These are phyloP conservation scores for Agaricus subrufescens DNA, from an alignment of 768 basidiomycete genomes.

Conservation along the genomic window DNA sequence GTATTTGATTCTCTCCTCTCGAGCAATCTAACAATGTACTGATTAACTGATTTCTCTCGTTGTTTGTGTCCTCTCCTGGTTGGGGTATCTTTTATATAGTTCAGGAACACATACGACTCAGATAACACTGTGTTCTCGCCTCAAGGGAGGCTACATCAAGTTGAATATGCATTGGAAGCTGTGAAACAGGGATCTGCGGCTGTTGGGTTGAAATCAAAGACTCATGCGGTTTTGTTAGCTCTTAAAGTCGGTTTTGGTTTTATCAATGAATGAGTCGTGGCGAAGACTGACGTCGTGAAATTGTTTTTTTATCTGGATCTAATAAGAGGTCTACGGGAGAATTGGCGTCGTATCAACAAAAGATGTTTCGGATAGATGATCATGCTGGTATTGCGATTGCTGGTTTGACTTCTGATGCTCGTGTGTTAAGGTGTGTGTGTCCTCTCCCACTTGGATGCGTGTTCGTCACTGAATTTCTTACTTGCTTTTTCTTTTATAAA, in stretches of 20 bases:
- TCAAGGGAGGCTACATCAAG: slow-evolving; percentile 94
- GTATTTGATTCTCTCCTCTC: too few species aligned
- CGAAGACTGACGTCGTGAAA: too few species aligned
- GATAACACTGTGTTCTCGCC: slow-evolving; percentile 98
- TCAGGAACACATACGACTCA: slow-evolving; percentile 96
- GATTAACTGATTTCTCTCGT: too few species aligned
- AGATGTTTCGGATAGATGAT: slow-evolving; percentile 99
- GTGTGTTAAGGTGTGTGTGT: slow-evolving; percentile 79
- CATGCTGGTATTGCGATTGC: slow-evolving; percentile 99
- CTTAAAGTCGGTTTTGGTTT: slow-evolving; percentile 63
- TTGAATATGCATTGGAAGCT: slow-evolving; percentile 98
- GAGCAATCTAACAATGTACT: too few species aligned
- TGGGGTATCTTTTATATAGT: slow-evolving; percentile 36
- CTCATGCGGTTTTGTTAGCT: slow-evolving; percentile 87
- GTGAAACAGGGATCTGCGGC: slow-evolving; percentile 99
- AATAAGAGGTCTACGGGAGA: slow-evolving; percentile 92
- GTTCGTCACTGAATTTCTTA: neutral
- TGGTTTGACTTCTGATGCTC: slow-evolving; percentile 96
- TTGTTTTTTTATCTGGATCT: neutral
- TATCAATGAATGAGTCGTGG: neutral
- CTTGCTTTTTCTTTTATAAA: slow-evolving; percentile 1
- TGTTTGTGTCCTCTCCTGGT: neutral
- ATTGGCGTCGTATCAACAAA: slow-evolving; percentile 98
- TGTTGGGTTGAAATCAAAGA: slow-evolving; percentile 92
- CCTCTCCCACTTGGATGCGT: too few species aligned